Conservation (phyloP, 768 basidiomycete genomes). For the Hypholoma fasciculare region DNA sequence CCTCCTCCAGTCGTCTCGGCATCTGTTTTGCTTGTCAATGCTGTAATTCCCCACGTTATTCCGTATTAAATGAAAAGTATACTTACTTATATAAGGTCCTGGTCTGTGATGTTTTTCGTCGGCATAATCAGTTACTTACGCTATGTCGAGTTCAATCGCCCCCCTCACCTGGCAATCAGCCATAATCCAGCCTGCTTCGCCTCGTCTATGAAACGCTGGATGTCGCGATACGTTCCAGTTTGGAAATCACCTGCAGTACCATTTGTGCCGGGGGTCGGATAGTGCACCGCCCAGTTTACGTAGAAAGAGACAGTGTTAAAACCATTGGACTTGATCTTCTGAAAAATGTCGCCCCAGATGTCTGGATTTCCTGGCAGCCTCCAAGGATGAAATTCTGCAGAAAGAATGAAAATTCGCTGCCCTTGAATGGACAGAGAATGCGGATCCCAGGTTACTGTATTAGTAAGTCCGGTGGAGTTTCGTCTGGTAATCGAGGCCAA, state of each 20-base stretch:
- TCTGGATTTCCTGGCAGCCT: conserved; percentile 50
- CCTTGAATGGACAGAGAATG: conserved; percentile 59
- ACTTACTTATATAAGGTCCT: conserved; percentile 53
- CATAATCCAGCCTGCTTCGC: conserved; percentile 53
- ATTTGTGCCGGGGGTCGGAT: conserved; percentile 46
- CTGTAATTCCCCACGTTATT: too few relatives aligned
- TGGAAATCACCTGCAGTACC: conserved; percentile 48
- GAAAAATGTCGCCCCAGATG: conserved; percentile 59
- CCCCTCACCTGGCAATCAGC: conserved; percentile 49
- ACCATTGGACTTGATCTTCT: conserved; percentile 63
- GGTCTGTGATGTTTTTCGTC: conserved; percentile 29
- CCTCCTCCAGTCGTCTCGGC: conserved; percentile 56
- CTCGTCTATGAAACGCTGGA: conserved; percentile 53
- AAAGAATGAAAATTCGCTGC: conserved; percentile 56
- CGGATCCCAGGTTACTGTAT: conserved; percentile 58
- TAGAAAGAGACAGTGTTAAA: conserved; percentile 65
- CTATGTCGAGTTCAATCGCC: not conserved
- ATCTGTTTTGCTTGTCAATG: conserved; percentile 21
- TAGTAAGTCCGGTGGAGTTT: conserved; percentile 43
- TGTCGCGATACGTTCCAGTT: conserved; percentile 47
- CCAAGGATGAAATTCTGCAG: conserved; percentile 67
- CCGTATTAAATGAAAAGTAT: not conserved
- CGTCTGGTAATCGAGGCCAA: conserved; percentile 1
- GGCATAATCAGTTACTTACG: not conserved
- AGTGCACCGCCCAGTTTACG: conserved; percentile 59